phyloP scores from a whole-genome alignment of 305 asterid species.

The Fraxinus nigra region DNA sequence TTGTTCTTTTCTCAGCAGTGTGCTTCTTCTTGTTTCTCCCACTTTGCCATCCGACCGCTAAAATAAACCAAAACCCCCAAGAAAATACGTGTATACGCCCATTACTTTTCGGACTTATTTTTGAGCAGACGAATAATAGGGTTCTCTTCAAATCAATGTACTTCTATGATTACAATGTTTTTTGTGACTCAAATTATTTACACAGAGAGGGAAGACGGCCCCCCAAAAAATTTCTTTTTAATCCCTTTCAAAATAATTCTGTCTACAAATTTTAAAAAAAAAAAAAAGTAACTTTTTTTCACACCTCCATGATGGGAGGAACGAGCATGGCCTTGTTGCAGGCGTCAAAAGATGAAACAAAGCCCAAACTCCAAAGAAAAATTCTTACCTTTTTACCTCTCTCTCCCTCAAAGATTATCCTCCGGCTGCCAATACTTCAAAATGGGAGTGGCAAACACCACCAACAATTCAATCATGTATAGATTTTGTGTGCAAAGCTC shows the following conservation, averaged over 20 bases:
- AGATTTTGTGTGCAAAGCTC: slow-evolving; percentile 37
- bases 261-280: not conserved
- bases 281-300: slow-evolving; percentile 6
- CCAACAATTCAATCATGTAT: slow-evolving; percentile 37
- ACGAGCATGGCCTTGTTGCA: slow-evolving; percentile 66
- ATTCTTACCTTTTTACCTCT: slow-evolving; percentile 9
- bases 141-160: slow-evolving; percentile 26
- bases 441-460: not conserved
- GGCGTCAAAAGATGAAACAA: slow-evolving; percentile 64
- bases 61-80: slow-evolving; percentile 21
- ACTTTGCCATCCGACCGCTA: slow-evolving; percentile 22
- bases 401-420: slow-evolving; percentile 16
- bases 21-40: slow-evolving; percentile 5
- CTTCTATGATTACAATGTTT: slow-evolving; percentile 38
- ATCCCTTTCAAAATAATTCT: slow-evolving; percentile 13
- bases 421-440: not conserved
- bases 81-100: slow-evolving; percentile 21
- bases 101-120: slow-evolving; percentile 38
- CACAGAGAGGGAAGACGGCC: slow-evolving; percentile 17
- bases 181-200: slow-evolving; percentile 33
- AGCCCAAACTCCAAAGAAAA: slow-evolving; percentile 50
- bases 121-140: slow-evolving; percentile 34
- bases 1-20: not conserved
- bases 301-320: slow-evolving; percentile 43
- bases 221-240: not conserved